A percentile compares a stretch with the other conserved stretches of the same genome.
Evolutionary conservation across 805 yeast species (phyloP).

Genomic region (Huiozyma sinensis): DNA sequence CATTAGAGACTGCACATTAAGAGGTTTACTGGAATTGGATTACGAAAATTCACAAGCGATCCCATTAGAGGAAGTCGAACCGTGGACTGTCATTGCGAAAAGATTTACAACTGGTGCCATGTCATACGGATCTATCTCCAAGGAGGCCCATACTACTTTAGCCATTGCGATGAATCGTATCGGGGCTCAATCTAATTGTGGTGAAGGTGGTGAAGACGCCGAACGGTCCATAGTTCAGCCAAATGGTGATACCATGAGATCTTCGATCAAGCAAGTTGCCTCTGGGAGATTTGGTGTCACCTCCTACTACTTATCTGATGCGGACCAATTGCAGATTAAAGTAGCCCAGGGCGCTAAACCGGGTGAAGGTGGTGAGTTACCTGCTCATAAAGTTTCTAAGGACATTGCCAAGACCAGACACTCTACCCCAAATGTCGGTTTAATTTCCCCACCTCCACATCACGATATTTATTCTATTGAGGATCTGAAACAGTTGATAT

Average conservation of each 20-base stretch:
- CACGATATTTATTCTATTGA: conserved; percentile 97
- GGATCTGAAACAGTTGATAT: conserved; percentile 91
- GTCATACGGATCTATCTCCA: conserved; percentile 97
- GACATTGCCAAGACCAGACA: conserved; percentile 91
- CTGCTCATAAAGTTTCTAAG: conserved; percentile 83
- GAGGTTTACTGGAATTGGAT: conserved; percentile 91
- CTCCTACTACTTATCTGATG: conserved; percentile 85
- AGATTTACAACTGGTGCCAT: conserved; percentile 98
- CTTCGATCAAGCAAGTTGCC: conserved; percentile 97
- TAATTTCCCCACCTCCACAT: conserved; percentile 97
- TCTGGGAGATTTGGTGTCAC: conserved; percentile 98
- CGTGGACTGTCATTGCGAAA: conserved; percentile 98
- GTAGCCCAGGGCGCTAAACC: conserved; percentile 99
- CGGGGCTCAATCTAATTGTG: conserved; percentile 96
- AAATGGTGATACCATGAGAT: conserved; percentile 96
- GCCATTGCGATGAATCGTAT: conserved; percentile 98
- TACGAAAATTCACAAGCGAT: conserved; percentile 59
- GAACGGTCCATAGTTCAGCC: conserved; percentile 71
- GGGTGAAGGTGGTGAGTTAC: conserved; percentile 99
- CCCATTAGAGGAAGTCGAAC: conserved; percentile 96
- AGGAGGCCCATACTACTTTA: conserved; percentile 95
- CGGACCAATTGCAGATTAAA: conserved; percentile 94
- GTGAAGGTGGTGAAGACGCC: conserved; percentile 99
- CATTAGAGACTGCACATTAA: conserved; percentile 80
- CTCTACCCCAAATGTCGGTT: conserved; percentile 93